Conservation (phyloP, 1,284 basidiomycete species). For the Lentinus polychrous region DNA sequence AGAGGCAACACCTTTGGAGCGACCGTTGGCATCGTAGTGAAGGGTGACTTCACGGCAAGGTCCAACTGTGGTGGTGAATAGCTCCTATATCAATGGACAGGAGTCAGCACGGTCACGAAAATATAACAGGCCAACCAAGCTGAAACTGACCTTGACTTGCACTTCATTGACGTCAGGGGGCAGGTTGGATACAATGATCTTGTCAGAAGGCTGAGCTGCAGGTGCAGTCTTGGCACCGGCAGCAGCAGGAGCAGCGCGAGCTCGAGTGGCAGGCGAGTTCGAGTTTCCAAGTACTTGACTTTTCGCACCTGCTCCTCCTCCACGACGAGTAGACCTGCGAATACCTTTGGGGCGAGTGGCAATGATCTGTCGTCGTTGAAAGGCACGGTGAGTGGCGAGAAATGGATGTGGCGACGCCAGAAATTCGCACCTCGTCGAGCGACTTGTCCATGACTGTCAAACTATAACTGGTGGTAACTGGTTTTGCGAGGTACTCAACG, state of each 20-base stretch:
- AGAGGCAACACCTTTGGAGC: slow-evolving; percentile 85
- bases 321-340: slow-evolving; percentile 39
- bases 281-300: slow-evolving; percentile 50
- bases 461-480: neutral
- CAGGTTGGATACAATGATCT: slow-evolving; percentile 96
- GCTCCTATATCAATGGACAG: slow-evolving; percentile 60
- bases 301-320: slow-evolving; percentile 36
- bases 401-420: slow-evolving; percentile 11
- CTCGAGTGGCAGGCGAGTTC: slow-evolving; percentile 42
- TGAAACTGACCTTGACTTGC: slow-evolving; percentile 75
- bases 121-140: slow-evolving; percentile 15
- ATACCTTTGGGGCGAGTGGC: slow-evolving; percentile 46
- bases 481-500: slow-evolving; percentile 1
- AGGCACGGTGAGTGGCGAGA: slow-evolving; percentile 12
- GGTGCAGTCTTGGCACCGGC: slow-evolving; percentile 31
- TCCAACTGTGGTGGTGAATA: slow-evolving; percentile 89
- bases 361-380: slow-evolving; percentile 57
- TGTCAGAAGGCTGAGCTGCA: slow-evolving; percentile 54
- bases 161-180: slow-evolving; percentile 92
- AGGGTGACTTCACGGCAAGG: slow-evolving; percentile 80
- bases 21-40: slow-evolving; percentile 80
- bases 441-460: slow-evolving; percentile 67
- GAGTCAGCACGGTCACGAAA: neutral
- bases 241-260: slow-evolving; percentile 35
- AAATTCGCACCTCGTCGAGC: slow-evolving; percentile 74